Evolutionary conservation across 2,329 filamentous ascomycete species (phyloP).

Genomic region (Venturia effusa): DNA sequence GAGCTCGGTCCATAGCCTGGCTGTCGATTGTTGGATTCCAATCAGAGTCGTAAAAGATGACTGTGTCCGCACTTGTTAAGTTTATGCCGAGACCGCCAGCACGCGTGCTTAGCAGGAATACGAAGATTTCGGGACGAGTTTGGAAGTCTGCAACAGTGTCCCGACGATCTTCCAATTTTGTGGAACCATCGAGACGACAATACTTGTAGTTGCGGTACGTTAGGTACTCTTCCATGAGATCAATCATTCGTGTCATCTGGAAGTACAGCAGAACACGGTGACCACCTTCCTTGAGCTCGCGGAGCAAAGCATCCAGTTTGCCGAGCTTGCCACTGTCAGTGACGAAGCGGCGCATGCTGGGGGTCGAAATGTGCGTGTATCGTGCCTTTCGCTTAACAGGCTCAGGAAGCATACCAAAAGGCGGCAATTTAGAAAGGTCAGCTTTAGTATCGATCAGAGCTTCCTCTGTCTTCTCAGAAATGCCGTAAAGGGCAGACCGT

Average conservation of each 20-base stretch:
- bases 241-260: constrained; percentile 99
- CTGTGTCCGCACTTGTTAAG: constrained; percentile 87
- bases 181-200: constrained; percentile 89
- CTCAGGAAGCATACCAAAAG: constrained; percentile 54
- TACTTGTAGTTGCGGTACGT: constrained; percentile 99
- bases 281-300: constrained; percentile 79
- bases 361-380: constrained; percentile 84
- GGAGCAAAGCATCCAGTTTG: constrained; percentile 76
- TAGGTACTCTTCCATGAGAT: constrained; percentile 97
- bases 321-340: constrained; percentile 96
- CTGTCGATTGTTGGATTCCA: constrained; percentile 13
- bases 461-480: constrained; percentile 52
- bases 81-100: constrained; percentile 98
- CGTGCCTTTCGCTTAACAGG: constrained; percentile 73
- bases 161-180: constrained; percentile 90
- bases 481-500: constrained; percentile 65
- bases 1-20: constrained; percentile 12
- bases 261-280: constrained; percentile 96
- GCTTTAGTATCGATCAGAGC: constrained; percentile 64
- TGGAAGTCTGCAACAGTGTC: constrained; percentile 98
- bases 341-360: constrained; percentile 94
- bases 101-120: constrained; percentile 91
- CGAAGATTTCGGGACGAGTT: constrained; percentile 85
- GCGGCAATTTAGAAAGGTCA: constrained; percentile 53
- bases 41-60: constrained; percentile 98